A percentile compares a stretch with the other conserved stretches of the same genome.
Evolutionary conservation across 371 early-diverging fungal genomes (phyloP).

Genomic region (Mortierella sp.): DNA sequence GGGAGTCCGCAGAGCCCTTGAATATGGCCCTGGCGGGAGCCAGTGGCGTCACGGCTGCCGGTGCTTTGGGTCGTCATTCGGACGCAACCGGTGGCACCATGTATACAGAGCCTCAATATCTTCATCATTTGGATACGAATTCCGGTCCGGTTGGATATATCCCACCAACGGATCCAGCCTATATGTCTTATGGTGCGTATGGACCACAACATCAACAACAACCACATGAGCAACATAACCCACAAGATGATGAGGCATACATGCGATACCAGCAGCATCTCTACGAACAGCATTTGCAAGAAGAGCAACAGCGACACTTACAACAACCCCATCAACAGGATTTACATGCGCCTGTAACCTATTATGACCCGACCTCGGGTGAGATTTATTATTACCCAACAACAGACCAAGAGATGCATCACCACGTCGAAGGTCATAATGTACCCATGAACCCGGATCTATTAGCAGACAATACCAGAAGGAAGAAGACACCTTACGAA

Average conservation of each 20-base stretch:
- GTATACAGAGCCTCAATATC: too few relatives aligned
- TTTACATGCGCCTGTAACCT: constrained; percentile 16
- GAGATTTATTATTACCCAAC: constrained; percentile 6
- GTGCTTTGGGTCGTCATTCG: neutral
- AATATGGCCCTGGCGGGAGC: constrained; percentile 6
- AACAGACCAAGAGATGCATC: neutral
- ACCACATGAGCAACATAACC: constrained; percentile 2
- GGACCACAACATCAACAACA: constrained; percentile 6
- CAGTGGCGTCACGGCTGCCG: constrained; percentile 10
- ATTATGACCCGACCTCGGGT: constrained; percentile 18
- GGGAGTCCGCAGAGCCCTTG: constrained; percentile 13
- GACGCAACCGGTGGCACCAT: neutral
- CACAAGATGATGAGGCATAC: constrained; percentile 12
- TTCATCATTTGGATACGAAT: too few relatives aligned
- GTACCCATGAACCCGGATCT: too few relatives aligned
- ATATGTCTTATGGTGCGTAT: constrained; percentile 11
- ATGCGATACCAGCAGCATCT: constrained; percentile 15
- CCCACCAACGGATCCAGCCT: constrained; percentile 18
- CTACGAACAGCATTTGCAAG: constrained; percentile 18
- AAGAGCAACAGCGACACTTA: constrained; percentile 3
- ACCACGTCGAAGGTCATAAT: neutral
- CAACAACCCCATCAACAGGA: constrained; percentile 4
- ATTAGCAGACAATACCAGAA: neutral
- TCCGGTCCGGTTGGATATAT: constrained; percentile 4
- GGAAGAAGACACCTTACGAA: neutral